Evolutionary conservation across 2,329 filamentous ascomycete genomes (phyloP), one percentile per base, ranked within the genome.

Genomic region (Botrytis fabae): DNA sequence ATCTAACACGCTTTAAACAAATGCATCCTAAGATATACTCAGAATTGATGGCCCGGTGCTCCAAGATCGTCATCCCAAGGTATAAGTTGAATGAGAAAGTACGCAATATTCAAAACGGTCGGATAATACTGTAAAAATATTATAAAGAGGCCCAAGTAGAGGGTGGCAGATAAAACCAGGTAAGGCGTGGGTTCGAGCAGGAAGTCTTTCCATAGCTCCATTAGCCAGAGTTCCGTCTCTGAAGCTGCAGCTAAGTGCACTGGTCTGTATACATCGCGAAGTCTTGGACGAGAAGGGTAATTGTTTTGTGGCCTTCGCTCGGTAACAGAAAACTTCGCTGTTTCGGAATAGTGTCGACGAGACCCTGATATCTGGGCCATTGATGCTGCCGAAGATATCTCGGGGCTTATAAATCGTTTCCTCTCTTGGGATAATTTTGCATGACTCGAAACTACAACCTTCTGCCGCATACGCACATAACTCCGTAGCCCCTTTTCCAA

Each of bases 181-280:
- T 78, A 77, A 18, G 78, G 77, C n/a, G 77, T 79, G 48, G 77
- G 78, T 60, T 79, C 78, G 62, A 79, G 73, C 9, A 76, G 64
- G 61, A 79, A 78, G 66, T 80, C 77, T 12, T 77, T 60, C 75
- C 75, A 78, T 25, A 79, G 71, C 62, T 78, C 78, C 7, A 63
- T 57, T 46, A 78, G 70, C 74, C 76, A 79, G 10, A 73, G 59
- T 64, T 79, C 77, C 59, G 76, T 72, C 16, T 79, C 75, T 8
- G 74, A 73, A 12, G 75, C 70, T 38, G 76, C 75, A 2, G 63
- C 54, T 51, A 72, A 48, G 16, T 42, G 59, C 22, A 54, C 32
- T 38, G 51, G 70, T 25, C 28, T 61, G n/a, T 61, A 72, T 48
- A 72, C 63, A 25, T 69, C 63, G 42, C 70, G 51, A 18, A 48